Evolutionary conservation across 495 filamentous ascomycete genomes (phyloP).

Genomic region (Penicillium egyptiacum): DNA sequence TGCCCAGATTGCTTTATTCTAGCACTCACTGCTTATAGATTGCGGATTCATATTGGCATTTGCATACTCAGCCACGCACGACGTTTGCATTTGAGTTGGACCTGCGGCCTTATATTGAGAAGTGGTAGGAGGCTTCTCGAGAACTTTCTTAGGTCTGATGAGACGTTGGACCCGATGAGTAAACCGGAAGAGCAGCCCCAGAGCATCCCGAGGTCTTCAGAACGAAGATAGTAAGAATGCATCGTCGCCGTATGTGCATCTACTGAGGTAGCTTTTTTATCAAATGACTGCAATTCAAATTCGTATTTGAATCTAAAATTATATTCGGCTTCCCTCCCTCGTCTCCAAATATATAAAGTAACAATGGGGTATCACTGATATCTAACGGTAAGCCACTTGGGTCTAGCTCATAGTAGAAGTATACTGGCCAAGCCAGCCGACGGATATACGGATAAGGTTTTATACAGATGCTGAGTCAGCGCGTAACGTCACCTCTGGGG

Average conservation of each 20-base stretch:
- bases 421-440: too few species aligned
- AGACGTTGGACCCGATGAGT: not conserved
- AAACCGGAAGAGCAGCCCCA: not conserved
- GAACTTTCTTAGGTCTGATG: not conserved
- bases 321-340: too few species aligned
- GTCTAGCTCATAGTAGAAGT: too few species aligned
- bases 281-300: not conserved
- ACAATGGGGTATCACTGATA: too few species aligned
- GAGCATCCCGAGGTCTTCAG: not conserved
- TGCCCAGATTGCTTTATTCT: not conserved
- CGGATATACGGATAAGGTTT: too few species aligned
- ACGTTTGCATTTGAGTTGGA: constrained; percentile 86
- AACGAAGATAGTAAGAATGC: not conserved
- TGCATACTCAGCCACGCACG: constrained; percentile 81
- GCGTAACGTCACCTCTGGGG: not conserved
- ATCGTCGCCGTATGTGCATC: not conserved
- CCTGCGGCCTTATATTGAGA: constrained; percentile 76
- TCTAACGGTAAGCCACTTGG: too few species aligned
- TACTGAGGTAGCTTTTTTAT: not conserved
- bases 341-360: too few species aligned
- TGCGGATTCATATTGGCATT: constrained; percentile 84
- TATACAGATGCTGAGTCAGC: constrained; percentile 5
- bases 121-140: constrained; percentile 48
- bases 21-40: constrained; percentile 57
- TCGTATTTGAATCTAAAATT: too few species aligned